Evolutionary conservation across 139 green algal genomes (phyloP), one percentile per base, ranked within the genome.

Genomic region (Ostreobium quekettii): DNA sequence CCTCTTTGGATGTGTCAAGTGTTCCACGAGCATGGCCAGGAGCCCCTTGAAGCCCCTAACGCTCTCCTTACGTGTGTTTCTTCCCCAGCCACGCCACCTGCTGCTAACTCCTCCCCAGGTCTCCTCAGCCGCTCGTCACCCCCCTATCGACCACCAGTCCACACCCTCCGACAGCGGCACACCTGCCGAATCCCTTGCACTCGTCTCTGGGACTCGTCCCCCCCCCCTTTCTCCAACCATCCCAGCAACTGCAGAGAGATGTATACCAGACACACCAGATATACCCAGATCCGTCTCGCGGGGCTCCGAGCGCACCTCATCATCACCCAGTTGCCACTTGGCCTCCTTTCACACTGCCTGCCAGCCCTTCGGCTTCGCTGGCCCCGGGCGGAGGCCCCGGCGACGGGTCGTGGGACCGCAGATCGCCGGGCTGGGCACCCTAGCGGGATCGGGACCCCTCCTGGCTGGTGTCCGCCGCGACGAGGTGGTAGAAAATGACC

Each of bases 311-410:
- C n/a, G n/a, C n/a, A n/a, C n/a, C n/a, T n/a, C n/a, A n/a, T n/a
- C n/a, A n/a, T n/a, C n/a, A n/a, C n/a, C n/a, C n/a, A n/a, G n/a
- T 90, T 29, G 82, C 79, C 4, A 79, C 76, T 3, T 75, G 80
- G 3, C 71, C 70, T 5, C 64, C 26, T 42, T 81, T 78, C 4
- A 86, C 53, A 1, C 70, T n/a, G 4, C 78, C 71, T 4, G 70
- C 85, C 0, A n/a, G n/a, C 91, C 91, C 71, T 97, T 97, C 0
- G 96, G 77, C 70, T 95, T 95, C 31, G 96, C 80, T 60, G 86
- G 85, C 49, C 90, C 90, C 1, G 86, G 85, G 2, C 77, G 72
- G 37, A 95, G 95, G n/a, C n/a, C n/a, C n/a, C n/a, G n/a, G n/a
- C n/a, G n/a, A n/a, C n/a, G n/a, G n/a, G n/a, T n/a, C n/a, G n/a